phyloP scores from a whole-genome alignment of 1,284 basidiomycete species.

The Neotropicomus parvogracilis region DNA sequence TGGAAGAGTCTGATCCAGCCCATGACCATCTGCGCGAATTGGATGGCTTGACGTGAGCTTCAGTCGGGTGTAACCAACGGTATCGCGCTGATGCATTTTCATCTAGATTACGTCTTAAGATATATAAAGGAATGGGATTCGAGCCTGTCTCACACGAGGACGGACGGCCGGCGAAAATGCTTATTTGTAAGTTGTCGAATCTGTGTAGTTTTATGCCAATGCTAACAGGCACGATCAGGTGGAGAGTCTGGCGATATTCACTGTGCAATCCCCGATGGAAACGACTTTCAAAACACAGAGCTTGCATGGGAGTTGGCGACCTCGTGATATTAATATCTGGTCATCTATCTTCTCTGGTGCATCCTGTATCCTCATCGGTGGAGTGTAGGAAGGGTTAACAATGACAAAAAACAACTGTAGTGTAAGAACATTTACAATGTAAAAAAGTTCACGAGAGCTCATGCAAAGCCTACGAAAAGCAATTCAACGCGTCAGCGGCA shows the following conservation, averaged over 20 bases:
- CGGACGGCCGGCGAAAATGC: conserved; percentile 52
- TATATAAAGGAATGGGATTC: conserved; percentile 69
- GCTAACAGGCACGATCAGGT: conserved; percentile 35
- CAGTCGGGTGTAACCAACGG: background rate
- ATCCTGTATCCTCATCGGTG: background rate
- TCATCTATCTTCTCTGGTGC: background rate
- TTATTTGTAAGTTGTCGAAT: conserved; percentile 52
- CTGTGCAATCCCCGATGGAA: conserved; percentile 34
- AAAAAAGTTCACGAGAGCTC: conserved; percentile 8
- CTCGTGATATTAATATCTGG: conserved; percentile 37
- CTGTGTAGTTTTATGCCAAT: background rate
- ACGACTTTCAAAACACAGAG: conserved; percentile 36
- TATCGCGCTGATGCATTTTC: conserved; percentile 8
- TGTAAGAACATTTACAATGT: conserved; percentile 4
- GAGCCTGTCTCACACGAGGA: conserved; percentile 56
- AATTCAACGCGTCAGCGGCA: background rate
- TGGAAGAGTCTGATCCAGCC: conserved; percentile 70
- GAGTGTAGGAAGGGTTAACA: conserved; percentile 8
- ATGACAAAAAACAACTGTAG: conserved; percentile 1
- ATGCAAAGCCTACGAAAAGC: conserved; percentile 11
- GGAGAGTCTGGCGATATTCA: conserved; percentile 62
- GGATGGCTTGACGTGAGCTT: conserved; percentile 64
- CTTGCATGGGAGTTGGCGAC: conserved; percentile 57
- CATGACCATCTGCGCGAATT: conserved; percentile 62
- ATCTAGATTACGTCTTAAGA: conserved; percentile 56